Conservation (phyloP, 2,329 filamentous ascomycete genomes). For the Polytolypa hystricis region DNA sequence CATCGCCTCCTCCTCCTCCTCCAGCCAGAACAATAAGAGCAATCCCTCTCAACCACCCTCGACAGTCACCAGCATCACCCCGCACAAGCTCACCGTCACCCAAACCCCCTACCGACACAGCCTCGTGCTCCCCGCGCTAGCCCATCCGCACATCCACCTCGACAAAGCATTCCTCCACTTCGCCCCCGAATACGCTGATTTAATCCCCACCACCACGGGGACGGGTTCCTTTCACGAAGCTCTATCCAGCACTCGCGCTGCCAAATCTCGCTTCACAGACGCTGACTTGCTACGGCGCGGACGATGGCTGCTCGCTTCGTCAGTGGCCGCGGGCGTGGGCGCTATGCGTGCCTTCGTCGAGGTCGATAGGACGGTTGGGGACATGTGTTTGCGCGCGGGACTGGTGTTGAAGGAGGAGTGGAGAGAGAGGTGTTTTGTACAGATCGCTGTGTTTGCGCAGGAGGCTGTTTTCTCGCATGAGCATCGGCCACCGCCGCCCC, state of each 20-base stretch:
- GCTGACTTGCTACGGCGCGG: constrained; percentile 55
- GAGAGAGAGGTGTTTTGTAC: constrained; percentile 44
- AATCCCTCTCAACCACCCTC: constrained; percentile 14
- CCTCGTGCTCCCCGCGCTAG: constrained; percentile 45
- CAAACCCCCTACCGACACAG: constrained; percentile 9
- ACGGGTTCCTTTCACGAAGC: constrained; percentile 56
- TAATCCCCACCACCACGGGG: constrained; percentile 40
- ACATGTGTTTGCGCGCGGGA: constrained; percentile 48
- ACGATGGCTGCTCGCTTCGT: constrained; percentile 54
- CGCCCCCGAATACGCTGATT: constrained; percentile 41
- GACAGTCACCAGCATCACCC: constrained; percentile 19
- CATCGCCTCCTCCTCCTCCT: constrained; percentile 4
- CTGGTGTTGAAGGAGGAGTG: constrained; percentile 47
- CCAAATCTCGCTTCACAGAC: constrained; percentile 52
- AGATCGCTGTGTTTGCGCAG: constrained; percentile 62
- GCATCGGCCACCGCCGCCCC: no score
- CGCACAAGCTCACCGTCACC: constrained; percentile 12
- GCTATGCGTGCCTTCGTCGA: constrained; percentile 62
- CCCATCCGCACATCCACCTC: constrained; percentile 63
- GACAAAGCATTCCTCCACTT: constrained; percentile 41
- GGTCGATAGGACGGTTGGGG: constrained; percentile 50
- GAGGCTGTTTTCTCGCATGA: constrained; percentile 56
- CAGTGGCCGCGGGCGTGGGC: constrained; percentile 53
- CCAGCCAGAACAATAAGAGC: background rate
- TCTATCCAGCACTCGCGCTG: constrained; percentile 45